Evolutionary conservation across 208 protist genomes (phyloP).

Genomic region (Acanthamoeba lenticulata): DNA sequence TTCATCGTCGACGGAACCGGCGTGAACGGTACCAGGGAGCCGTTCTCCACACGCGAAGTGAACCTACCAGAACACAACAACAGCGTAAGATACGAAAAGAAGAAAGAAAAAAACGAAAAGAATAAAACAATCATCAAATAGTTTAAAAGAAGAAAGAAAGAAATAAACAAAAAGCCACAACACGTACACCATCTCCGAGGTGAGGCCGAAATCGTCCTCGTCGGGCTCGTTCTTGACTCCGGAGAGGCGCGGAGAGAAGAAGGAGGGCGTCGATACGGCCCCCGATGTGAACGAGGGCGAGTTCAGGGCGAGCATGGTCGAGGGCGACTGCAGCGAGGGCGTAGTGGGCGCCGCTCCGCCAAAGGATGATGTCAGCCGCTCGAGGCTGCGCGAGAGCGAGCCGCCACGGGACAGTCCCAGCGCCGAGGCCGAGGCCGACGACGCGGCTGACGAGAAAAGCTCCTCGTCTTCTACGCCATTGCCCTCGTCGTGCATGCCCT

Average conservation of each 20-base stretch:
- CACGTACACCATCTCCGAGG: conserved; percentile 18
- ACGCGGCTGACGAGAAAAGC: not conserved
- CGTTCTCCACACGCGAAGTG: conserved; percentile 44
- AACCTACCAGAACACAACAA: conserved; percentile 15
- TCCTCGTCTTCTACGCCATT: not conserved
- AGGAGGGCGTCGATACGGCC: not conserved
- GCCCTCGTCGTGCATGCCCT: not conserved
- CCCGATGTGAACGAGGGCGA: not conserved
- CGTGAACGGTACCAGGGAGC: conserved; percentile 21
- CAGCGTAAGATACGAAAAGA: not conserved
- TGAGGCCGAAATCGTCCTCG: conserved; percentile 20
- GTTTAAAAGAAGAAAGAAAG: not conserved
- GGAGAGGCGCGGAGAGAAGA: conserved; percentile 14
- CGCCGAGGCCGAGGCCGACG: not conserved
- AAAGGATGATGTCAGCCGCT: not conserved
- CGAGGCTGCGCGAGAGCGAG: not conserved
- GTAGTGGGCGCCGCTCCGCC: not conserved
- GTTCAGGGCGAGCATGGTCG: not conserved
- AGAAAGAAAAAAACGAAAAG: not conserved
- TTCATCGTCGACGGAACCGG: conserved; percentile 21
- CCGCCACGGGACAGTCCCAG: not conserved
- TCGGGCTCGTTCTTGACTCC: conserved; percentile 49
- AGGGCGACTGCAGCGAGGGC: conserved; percentile 30
- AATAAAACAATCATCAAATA: not conserved
- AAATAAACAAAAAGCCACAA: not conserved